phyloP scores from a whole-genome alignment of 2,329 filamentous ascomycete species.

The Biscogniauxia mediterranea region DNA sequence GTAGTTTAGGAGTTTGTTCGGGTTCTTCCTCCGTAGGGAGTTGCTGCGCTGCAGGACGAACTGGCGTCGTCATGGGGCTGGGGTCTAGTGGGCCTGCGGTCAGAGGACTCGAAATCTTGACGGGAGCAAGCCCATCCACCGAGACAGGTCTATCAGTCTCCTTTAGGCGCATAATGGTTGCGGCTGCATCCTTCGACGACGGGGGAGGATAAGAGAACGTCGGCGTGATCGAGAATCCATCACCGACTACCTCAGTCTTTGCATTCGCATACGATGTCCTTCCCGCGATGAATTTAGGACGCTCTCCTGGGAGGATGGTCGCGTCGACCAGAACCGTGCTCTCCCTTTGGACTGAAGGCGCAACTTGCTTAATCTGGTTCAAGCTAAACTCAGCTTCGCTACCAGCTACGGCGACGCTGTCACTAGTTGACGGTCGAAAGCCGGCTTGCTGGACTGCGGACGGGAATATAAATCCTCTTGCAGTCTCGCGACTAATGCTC shows the following conservation, averaged over 20 bases:
- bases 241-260: conserved; percentile 26
- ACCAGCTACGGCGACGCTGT: conserved; percentile 30
- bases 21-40: conserved; percentile 2
- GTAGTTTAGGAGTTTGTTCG: conserved; percentile 10
- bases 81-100: conserved; percentile 16
- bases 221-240: conserved; percentile 26
- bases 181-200: conserved; percentile 34
- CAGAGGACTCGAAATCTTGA: conserved; percentile 30
- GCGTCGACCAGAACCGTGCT: conserved; percentile 29
- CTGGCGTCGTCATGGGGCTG: conserved; percentile 11
- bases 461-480: conserved; percentile 34
- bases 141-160: conserved; percentile 27
- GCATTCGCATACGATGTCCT: conserved; percentile 35
- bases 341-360: conserved; percentile 33
- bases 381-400: conserved; percentile 44
- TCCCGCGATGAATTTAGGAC: conserved; percentile 33
- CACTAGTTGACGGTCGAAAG: conserved; percentile 27
- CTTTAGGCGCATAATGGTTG: conserved; percentile 33
- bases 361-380: conserved; percentile 40
- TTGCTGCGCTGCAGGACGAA: neutral
- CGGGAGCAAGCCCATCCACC: conserved; percentile 27
- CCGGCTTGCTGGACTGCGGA: conserved; percentile 14
- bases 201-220: conserved; percentile 34
- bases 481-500: conserved; percentile 41
- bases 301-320: conserved; percentile 22